Base-by-base conservation (phyloP, 2,329 filamentous ascomycete genomes). In the Cordyceps farinosa region DNA sequence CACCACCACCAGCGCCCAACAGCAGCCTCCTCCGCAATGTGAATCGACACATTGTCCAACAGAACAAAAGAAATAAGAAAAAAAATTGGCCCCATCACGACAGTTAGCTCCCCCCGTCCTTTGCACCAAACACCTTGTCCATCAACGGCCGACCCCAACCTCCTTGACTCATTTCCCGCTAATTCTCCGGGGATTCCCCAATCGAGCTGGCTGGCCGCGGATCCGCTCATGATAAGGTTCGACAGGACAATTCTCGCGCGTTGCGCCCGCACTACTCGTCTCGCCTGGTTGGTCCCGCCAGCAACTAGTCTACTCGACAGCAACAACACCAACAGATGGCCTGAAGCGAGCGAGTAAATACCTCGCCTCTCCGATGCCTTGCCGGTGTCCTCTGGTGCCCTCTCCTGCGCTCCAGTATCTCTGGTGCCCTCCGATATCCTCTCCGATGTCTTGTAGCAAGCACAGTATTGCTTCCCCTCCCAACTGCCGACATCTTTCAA, bases 151-250 rank as follows among this genome's bases (percentile, higher is more conserved):
- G 3, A 5, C 38, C 13, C 13, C 22, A 27, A 30, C 15, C 30
- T 36, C 32, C 48, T 13, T 7, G 5, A 58, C 27, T 38, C 48
- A 30, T 48, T 32, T 58, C 42, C 30, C 42, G 10, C 40, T 15
- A 45, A 15, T 29, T 22, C 22, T 22, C 22, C 22, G 22, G 22
- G 22, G 22, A 22, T 22, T 22, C 54, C 30, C 29, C 17, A 34
- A 57, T 47, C 38, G 54, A 48, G 55, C 36, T 58, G 55, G 42
- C 47, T 60, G 57, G 47, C 57, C 57, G 36, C 57, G 57, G 57
- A 47, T 57, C 54, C 54, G 29, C 36, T 22, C 17, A 52, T 60
- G 56, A 60, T 53, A 52, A 60, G 36, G 47, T 60, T 52, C 44
- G 17, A 27, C 9, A 15, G 15, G 11, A 15, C 38, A 40, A 11